Conservation (phyloP, 306 rosid species). For the Trifolium fragiferum region DNA sequence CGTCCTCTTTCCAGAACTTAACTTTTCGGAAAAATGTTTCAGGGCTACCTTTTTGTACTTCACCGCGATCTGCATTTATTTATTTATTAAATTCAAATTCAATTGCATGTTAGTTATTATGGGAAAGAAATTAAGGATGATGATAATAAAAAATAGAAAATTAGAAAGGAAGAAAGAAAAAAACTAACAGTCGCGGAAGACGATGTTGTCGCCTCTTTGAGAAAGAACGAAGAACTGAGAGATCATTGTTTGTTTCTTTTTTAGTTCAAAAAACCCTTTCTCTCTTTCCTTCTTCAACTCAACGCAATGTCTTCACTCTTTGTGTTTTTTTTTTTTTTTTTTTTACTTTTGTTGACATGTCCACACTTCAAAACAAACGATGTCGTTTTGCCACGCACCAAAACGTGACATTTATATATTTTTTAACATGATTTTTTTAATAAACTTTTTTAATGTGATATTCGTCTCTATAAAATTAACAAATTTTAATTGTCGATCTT, state of each 20-base stretch:
- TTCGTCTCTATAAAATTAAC: no score
- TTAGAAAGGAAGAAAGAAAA: background rate
- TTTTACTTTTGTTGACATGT: background rate
- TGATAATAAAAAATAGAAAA: background rate
- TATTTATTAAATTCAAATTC: background rate
- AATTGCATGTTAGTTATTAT: background rate
- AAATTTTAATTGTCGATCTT: no score
- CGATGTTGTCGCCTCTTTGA: conserved; percentile 91
- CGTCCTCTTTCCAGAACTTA: conserved; percentile 87
- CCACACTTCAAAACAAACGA: no score
- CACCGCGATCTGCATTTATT: conserved; percentile 80
- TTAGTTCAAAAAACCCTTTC: no score
- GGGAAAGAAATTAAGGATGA: background rate
- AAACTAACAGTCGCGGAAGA: conserved; percentile 83
- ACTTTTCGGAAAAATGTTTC: conserved; percentile 91
- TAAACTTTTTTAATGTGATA: no score
- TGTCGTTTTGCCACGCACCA: no score
- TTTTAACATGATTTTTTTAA: no score
- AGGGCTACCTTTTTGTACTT: conserved; percentile 79
- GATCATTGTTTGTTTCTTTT: conserved; percentile 51
- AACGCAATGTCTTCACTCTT: conserved; percentile 19
- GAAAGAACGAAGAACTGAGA: conserved; percentile 96
- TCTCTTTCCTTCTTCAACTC: conserved; percentile 16
- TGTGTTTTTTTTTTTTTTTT: background rate
- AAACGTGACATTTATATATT: no score